Conservation (phyloP, 1,139 yeast species). For the Sugiyamaella xylanicola region DNA sequence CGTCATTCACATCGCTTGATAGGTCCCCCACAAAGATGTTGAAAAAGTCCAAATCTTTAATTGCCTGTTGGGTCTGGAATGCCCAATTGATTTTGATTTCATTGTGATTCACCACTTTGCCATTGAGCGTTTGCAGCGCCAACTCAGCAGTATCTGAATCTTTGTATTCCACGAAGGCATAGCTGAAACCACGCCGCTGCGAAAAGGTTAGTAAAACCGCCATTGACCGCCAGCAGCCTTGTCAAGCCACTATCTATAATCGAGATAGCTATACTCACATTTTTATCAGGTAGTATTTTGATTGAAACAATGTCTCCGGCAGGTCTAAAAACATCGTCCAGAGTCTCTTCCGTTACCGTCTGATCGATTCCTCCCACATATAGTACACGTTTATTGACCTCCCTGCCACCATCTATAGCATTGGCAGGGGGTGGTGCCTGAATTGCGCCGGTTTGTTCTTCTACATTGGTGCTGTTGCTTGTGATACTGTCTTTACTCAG, state of each 20-base stretch:
- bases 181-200: slow-evolving; percentile 64
- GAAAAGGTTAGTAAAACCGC: slow-evolving; percentile 21
- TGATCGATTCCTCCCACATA: slow-evolving; percentile 78
- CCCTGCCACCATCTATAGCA: slow-evolving; percentile 81
- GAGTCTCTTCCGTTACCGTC: slow-evolving; percentile 61
- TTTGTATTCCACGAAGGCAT: slow-evolving; percentile 81
- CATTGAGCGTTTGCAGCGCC: slow-evolving; percentile 65
- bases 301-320: slow-evolving; percentile 51
- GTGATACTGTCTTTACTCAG: background rate
- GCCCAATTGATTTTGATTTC: slow-evolving; percentile 80
- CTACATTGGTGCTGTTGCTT: background rate
- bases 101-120: slow-evolving; percentile 42
- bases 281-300: slow-evolving; percentile 75
- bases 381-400: slow-evolving; percentile 67
- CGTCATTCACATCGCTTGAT: slow-evolving; percentile 82
- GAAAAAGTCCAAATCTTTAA: slow-evolving; percentile 55
- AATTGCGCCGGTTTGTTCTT: slow-evolving; percentile 4
- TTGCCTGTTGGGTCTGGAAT: slow-evolving; percentile 68
- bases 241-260: no score
- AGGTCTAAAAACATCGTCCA: slow-evolving; percentile 62
- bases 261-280: slow-evolving; percentile 33
- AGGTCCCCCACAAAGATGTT: slow-evolving; percentile 88
- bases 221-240: no score
- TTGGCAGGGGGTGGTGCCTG: slow-evolving; percentile 52
- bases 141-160: slow-evolving; percentile 58